A percentile compares a stretch with the other conserved stretches of the same genome.
phyloP scores from a whole-genome alignment of 192 early-diverging fungal species.

The Chytriomyces hyalinus region DNA sequence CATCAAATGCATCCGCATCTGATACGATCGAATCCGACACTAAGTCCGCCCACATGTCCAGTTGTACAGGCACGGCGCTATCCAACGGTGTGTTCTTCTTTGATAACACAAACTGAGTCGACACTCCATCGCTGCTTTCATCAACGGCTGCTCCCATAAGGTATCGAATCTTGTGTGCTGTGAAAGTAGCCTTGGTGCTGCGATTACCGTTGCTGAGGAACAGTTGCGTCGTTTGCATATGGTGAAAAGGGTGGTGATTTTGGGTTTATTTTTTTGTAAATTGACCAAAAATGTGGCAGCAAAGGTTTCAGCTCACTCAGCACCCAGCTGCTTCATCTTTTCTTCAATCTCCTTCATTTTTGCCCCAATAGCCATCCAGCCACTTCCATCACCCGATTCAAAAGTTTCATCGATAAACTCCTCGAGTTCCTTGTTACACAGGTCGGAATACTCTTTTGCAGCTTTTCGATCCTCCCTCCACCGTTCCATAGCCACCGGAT shows the following conservation, averaged over 20 bases:
- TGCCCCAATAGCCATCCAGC: neutral
- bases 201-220: slow-evolving; percentile 19
- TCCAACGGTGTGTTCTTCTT: slow-evolving; percentile 3
- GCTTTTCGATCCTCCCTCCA: slow-evolving; percentile 13
- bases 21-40: slow-evolving; percentile 5
- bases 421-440: neutral
- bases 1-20: slow-evolving; percentile 11
- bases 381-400: neutral
- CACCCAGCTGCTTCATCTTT: neutral
- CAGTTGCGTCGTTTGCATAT: slow-evolving; percentile 15
- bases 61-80: neutral
- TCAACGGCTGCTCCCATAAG: slow-evolving; percentile 25
- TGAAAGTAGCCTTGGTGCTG: slow-evolving; percentile 30
- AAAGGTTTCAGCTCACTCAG: no score
- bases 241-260: neutral
- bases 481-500: neutral
- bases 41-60: slow-evolving; percentile 24
- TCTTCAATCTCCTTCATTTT: slow-evolving; percentile 15
- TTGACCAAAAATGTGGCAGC: no score
- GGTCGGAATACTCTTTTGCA: slow-evolving; percentile 11
- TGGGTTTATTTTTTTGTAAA: no score
- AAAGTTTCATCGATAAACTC: slow-evolving; percentile 1
- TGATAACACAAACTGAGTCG: slow-evolving; percentile 12
- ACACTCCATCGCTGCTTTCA: neutral
- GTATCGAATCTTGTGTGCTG: slow-evolving; percentile 13